Evolutionary conservation across 257 asterid genomes (phyloP).

Genomic region (Gynochthodes officinalis): DNA sequence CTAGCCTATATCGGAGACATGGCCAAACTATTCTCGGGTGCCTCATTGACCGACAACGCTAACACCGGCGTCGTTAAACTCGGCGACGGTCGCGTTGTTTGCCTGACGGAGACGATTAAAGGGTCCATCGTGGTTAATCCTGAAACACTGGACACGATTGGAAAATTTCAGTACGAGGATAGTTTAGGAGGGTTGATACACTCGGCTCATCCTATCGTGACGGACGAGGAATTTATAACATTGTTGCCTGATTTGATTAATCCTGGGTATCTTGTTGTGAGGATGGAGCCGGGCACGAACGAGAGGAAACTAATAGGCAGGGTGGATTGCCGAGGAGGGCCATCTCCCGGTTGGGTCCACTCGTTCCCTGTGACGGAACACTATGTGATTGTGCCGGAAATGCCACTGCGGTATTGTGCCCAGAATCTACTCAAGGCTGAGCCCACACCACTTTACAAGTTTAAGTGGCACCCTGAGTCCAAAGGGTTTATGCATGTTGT

Average conservation of each 20-base stretch:
- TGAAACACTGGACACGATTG: slow-evolving; percentile 57
- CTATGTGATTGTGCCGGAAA: slow-evolving; percentile 88
- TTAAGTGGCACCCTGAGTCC: slow-evolving; percentile 85
- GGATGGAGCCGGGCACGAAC: slow-evolving; percentile 76
- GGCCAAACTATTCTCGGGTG: slow-evolving; percentile 83
- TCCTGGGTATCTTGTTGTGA: slow-evolving; percentile 72
- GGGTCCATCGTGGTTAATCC: slow-evolving; percentile 81
- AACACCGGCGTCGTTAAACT: slow-evolving; percentile 89
- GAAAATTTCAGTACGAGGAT: slow-evolving; percentile 64
- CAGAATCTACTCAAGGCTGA: slow-evolving; percentile 80
- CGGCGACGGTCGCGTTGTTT: slow-evolving; percentile 85
- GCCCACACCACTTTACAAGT: slow-evolving; percentile 92
- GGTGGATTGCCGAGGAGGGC: slow-evolving; percentile 79
- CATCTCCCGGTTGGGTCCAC: slow-evolving; percentile 95
- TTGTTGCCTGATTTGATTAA: slow-evolving; percentile 75
- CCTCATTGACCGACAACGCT: slow-evolving; percentile 85
- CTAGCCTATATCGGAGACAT: slow-evolving; percentile 72
- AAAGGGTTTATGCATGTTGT: slow-evolving; percentile 79
- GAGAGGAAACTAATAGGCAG: slow-evolving; percentile 74
- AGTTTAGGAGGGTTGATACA: slow-evolving; percentile 69
- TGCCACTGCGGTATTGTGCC: slow-evolving; percentile 92
- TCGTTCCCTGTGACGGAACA: slow-evolving; percentile 89
- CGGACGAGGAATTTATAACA: slow-evolving; percentile 59
- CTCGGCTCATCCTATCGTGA: slow-evolving; percentile 95
- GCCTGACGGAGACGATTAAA: slow-evolving; percentile 82